Base-by-base conservation (phyloP, 495 filamentous ascomycete species). In the Aspergillus incahuasiensis region DNA sequence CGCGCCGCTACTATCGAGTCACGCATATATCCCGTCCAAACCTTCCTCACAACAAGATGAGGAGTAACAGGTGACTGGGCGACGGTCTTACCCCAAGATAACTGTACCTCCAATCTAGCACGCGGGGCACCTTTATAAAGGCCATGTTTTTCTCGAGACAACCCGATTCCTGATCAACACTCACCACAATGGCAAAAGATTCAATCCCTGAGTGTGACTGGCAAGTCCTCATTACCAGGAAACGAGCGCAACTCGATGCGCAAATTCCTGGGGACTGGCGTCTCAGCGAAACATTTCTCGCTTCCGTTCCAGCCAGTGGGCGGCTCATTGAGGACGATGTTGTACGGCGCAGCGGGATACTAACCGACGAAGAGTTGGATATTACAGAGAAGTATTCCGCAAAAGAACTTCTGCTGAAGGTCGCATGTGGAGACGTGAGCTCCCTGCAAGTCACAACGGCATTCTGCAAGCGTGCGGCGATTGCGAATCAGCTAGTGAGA, bases 361-460 rank as follows among this genome's bases (percentile, higher is more conserved):
- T 70, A 4, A 63, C 67, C 1, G 50, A 61, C 1, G 34, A 61
- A 16, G 82, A 86, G 56, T 54, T 82, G 19, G 63, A 72, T 19
- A 76, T 85, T 50, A 85, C 82, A 0, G 71, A 75, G 48, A 73
- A 69, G 13, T 71, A 73, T 58, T 70, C 80, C 54, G 81, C 80
- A 19, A 68, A 65, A 1, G 64, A 69, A 7, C 65, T 86, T 0
- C 60, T 73, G 9, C 57, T 60, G 6, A 66, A 58, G 28, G 47
- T 72, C 5, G 60, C 63, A 0, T 58, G 48, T 0, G 58, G 63
- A 5, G 60, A 66, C 19, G 50, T 78, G 35, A 77, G 67, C 3
- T 69, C 76, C 13, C 48, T 71, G 21, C 70, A 71, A 1, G 76
- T 85, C 0, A 67, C 70, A 6, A 73, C 63, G 1, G 80, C 79